phyloP scores from a whole-genome alignment of 2,329 filamentous ascomycete genomes.

The Epichloe glyceriae region DNA sequence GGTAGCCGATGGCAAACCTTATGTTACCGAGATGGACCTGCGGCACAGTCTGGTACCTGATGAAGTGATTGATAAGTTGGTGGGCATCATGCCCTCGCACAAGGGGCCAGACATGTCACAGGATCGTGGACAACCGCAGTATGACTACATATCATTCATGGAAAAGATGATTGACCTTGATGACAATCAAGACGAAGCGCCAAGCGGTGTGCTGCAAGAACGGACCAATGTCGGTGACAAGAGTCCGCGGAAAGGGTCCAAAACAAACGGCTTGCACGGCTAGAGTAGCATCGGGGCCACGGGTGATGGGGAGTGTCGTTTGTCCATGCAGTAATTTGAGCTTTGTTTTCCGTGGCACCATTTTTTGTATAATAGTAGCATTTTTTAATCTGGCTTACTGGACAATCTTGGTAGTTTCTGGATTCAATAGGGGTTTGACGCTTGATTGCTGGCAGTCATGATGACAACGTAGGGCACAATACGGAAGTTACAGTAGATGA shows the following conservation, averaged over 20 bases:
- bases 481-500: neutral
- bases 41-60: constrained; percentile 91
- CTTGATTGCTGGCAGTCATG: neutral
- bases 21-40: constrained; percentile 95
- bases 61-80: constrained; percentile 87
- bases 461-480: neutral
- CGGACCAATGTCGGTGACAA: constrained; percentile 19
- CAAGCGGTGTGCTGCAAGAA: constrained; percentile 21
- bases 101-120: constrained; percentile 74
- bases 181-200: constrained; percentile 15
- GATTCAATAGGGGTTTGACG: neutral
- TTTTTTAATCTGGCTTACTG: neutral
- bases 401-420: neutral
- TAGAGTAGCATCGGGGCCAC: neutral
- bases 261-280: constrained; percentile 20
- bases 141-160: constrained; percentile 97
- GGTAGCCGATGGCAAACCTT: constrained; percentile 95
- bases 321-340: neutral
- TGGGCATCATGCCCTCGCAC: constrained; percentile 75
- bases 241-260: constrained; percentile 20
- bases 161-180: constrained; percentile 56
- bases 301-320: neutral
- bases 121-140: constrained; percentile 76
- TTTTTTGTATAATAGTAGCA: constrained; percentile 5
- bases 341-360: neutral